Evolutionary conservation across 83 land plant genomes (phyloP).

Genomic region (Isoetes engelmannii): DNA sequence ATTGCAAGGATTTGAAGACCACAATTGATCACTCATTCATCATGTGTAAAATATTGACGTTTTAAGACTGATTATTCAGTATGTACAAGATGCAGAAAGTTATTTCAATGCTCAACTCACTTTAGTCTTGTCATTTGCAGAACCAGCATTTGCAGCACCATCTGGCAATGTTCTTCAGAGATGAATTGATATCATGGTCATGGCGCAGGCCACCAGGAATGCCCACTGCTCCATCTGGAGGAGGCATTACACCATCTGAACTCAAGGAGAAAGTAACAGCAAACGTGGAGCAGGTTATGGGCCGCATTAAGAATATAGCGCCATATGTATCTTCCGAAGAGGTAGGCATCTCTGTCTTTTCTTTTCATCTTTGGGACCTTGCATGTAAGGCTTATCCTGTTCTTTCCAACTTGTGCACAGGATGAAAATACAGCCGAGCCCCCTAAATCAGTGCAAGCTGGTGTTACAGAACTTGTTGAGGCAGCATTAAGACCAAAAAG

Average conservation of each 20-base stretch:
- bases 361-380: constrained; percentile 1
- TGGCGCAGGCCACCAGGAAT: constrained; percentile 89
- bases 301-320: constrained; percentile 70
- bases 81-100: too few relatives aligned
- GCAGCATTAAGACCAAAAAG: constrained; percentile 80
- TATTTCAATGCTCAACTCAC: not conserved
- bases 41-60: too few relatives aligned
- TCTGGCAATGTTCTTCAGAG: constrained; percentile 97
- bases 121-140: constrained; percentile 39
- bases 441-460: constrained; percentile 91
- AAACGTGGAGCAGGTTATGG: constrained; percentile 84
- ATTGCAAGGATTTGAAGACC: too few relatives aligned
- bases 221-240: constrained; percentile 56
- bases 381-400: not conserved
- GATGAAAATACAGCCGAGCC: constrained; percentile 82
- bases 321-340: constrained; percentile 81
- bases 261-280: constrained; percentile 74
- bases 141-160: constrained; percentile 91
- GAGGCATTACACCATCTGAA: constrained; percentile 62
- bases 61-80: too few relatives aligned
- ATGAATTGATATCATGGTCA: constrained; percentile 96
- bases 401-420: constrained; percentile 26
- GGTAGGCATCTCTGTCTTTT: constrained; percentile 32
- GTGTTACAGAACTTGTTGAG: constrained; percentile 86
- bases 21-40: too few relatives aligned